Evolutionary conservation across 345 rosid species (phyloP).

Genomic region (Salix brachista): DNA sequence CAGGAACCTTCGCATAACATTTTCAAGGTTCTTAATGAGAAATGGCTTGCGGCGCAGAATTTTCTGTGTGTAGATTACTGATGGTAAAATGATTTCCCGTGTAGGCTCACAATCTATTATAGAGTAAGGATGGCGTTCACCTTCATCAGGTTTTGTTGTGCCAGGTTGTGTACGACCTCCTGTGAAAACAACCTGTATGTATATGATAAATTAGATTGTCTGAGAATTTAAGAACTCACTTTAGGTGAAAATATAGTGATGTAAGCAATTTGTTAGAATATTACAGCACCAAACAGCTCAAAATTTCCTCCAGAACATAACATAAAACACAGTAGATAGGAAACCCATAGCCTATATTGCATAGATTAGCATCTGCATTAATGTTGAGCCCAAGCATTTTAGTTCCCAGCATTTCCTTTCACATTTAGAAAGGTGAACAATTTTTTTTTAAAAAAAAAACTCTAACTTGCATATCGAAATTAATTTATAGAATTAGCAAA

Average conservation of each 20-base stretch:
- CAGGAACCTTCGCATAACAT: slow-evolving; percentile 85
- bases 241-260: background rate
- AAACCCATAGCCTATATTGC: background rate
- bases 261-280: background rate
- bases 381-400: background rate
- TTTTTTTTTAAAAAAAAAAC: background rate
- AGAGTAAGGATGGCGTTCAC: slow-evolving; percentile 92
- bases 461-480: background rate
- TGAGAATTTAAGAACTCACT: background rate
- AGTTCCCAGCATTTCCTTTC: background rate
- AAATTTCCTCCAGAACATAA: background rate
- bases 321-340: background rate
- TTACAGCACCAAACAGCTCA: background rate
- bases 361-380: background rate
- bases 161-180: slow-evolving; percentile 99
- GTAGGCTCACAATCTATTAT: slow-evolving; percentile 79
- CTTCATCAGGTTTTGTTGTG: slow-evolving; percentile 94
- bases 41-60: slow-evolving; percentile 87
- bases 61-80: slow-evolving; percentile 83
- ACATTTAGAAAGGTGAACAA: background rate
- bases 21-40: slow-evolving; percentile 94
- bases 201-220: slow-evolving; percentile 3
- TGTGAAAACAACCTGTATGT: slow-evolving; percentile 72
- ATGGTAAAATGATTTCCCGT: slow-evolving; percentile 77
- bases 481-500: background rate